phyloP scores from a whole-genome alignment of 2,329 filamentous ascomycete genomes.

The Mycosphaerelloides madeirae region DNA sequence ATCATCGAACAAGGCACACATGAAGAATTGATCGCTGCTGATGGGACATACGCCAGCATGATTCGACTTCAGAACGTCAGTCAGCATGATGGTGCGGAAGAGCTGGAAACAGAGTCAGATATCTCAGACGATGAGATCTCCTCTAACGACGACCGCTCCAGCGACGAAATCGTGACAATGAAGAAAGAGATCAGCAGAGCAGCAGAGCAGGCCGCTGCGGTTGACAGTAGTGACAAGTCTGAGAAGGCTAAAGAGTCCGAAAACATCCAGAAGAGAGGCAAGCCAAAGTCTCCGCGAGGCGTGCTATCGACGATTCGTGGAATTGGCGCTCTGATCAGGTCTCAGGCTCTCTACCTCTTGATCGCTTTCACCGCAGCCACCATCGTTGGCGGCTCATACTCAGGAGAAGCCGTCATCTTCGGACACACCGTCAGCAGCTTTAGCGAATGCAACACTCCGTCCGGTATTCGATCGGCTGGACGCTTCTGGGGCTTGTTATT shows the following conservation, averaged over 20 bases:
- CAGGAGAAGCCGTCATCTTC: constrained; percentile 56
- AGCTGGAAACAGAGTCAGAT: neutral
- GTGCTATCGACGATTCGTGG: constrained; percentile 11
- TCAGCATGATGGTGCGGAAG: constrained; percentile 12
- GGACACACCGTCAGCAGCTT: constrained; percentile 56
- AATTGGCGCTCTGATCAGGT: constrained; percentile 11
- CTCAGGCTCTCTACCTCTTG: constrained; percentile 10
- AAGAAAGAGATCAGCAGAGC: constrained; percentile 3
- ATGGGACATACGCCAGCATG: constrained; percentile 45
- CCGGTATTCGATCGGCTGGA: constrained; percentile 52
- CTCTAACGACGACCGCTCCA: constrained; percentile 5
- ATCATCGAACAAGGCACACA: constrained; percentile 38
- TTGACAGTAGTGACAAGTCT: neutral
- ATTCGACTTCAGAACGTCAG: constrained; percentile 43
- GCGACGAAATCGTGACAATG: constrained; percentile 4
- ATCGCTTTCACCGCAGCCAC: constrained; percentile 34
- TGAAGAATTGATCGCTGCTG: constrained; percentile 23
- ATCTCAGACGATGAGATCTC: constrained; percentile 8
- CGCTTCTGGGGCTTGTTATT: constrained; percentile 56
- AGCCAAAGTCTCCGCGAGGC: constrained; percentile 6
- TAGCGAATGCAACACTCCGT: constrained; percentile 49
- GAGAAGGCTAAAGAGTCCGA: neutral
- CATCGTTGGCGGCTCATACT: constrained; percentile 46
- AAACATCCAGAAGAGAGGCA: constrained; percentile 4
- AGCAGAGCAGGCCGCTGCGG: neutral